Base-by-base conservation (phyloP, 2,329 filamentous ascomycete species). In the Graphilbum fragrans region DNA sequence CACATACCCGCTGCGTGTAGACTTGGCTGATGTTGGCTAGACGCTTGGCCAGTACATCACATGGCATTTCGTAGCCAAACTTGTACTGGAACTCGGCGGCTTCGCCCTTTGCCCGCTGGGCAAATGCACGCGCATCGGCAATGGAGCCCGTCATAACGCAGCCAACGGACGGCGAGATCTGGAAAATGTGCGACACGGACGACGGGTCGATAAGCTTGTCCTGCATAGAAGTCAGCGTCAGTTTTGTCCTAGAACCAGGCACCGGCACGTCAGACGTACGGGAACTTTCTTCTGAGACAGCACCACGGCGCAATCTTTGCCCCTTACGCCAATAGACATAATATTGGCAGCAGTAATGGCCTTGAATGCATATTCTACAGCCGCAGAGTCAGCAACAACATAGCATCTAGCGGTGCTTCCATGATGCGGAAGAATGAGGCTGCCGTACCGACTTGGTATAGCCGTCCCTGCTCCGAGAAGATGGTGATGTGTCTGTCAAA, bases 401-500 rank as follows among this genome's bases (percentile, higher is more conserved):
- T 38, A 44, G 34, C 3, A 16, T 48, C 2, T 23, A 14, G 7
- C 12, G 25, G 25, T 8, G 22, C 27, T 16, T 7, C 9, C 17
- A 6, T 12, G 17, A 10, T 22, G 21, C 10, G 22, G 21, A 5
- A n/a, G 14, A 20, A 23, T 21, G 4, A 9, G 11, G 11, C 2
- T 44, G 47, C 76, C 87, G 58, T 76, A 96, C 92, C 92, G 65
- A 98, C 92, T 95, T 98, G 92, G 65, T 96, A 98, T 62, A 98
- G 73, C 62, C 92, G 81, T 58, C 92, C 92, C 69, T 95, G 88
- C 65, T 98, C 92, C 48, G 92, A 95, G 72, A 98, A 98, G 74
- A 98, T 96, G 61, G 92, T 98, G 58, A 98, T 98, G 68, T 98
- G 92, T 72, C 92, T 80, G 68, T 98, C 92, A 69, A 93, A 96